phyloP scores from a whole-genome alignment of 345 rosid genomes.

The Sapria himalayana region DNA sequence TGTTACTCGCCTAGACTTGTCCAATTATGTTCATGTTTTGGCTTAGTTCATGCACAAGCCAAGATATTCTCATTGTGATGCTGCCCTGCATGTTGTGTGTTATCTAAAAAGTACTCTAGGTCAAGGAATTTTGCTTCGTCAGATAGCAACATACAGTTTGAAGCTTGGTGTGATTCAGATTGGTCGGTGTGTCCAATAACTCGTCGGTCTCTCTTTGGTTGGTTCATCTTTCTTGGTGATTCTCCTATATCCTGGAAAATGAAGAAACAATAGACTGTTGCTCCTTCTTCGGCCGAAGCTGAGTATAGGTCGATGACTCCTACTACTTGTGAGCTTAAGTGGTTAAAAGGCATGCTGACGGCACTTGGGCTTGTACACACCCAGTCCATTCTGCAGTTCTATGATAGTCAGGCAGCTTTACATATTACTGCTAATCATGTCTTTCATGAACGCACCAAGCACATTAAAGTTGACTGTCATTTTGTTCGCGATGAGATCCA shows the following conservation, averaged over 20 bases:
- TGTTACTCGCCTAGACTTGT: background rate
- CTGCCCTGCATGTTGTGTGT: background rate
- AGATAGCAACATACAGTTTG: too few relatives aligned
- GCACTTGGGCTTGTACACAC: too few relatives aligned
- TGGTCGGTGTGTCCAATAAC: background rate
- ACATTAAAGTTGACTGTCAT: background rate
- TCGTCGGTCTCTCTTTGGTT: background rate
- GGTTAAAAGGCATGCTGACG: too few relatives aligned
- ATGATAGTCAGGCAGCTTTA: too few relatives aligned
- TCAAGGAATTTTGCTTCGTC: background rate
- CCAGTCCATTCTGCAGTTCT: too few relatives aligned
- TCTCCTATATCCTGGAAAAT: background rate
- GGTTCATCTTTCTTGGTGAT: background rate
- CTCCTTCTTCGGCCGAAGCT: background rate
- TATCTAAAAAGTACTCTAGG: background rate
- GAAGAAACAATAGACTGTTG: background rate
- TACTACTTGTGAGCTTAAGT: background rate
- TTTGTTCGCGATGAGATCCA: background rate
- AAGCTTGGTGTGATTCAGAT: background rate
- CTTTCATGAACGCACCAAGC: background rate
- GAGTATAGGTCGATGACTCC: background rate
- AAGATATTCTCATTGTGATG: background rate
- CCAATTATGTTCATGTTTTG: slow-evolving; percentile 1
- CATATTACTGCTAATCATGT: background rate
- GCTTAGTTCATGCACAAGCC: slow-evolving; percentile 6